Evolutionary conservation across 108 stramenopile species (phyloP).

Genomic region (Aurantiochytrium sp.): DNA sequence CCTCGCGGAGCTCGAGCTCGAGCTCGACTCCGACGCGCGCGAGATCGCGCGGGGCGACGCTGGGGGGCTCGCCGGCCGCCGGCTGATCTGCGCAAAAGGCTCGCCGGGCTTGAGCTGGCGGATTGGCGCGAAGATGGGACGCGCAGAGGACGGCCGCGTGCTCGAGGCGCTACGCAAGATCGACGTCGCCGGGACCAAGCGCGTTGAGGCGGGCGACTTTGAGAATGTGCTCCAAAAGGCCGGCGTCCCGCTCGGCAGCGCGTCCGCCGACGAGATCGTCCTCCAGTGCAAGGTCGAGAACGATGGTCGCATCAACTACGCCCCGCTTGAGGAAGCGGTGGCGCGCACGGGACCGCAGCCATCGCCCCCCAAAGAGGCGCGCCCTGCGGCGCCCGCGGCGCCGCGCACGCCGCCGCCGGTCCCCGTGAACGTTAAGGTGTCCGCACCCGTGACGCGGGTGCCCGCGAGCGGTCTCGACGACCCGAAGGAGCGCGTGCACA

Average conservation of each 20-base stretch:
- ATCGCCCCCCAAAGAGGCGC: background rate
- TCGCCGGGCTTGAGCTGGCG: too few species aligned
- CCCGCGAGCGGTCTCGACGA: too few species aligned
- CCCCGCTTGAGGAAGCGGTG: background rate
- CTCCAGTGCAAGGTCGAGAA: conserved; percentile 19
- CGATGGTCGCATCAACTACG: conserved; percentile 20
- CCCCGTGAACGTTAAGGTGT: background rate
- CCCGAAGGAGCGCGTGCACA: background rate
- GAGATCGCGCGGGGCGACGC: too few species aligned
- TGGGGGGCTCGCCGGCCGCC: too few species aligned
- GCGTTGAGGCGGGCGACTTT: background rate
- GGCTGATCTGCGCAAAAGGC: background rate
- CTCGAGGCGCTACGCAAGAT: background rate
- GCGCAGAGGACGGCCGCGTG: background rate
- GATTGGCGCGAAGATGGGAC: background rate
- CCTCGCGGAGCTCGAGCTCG: too few species aligned
- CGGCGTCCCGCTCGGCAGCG: background rate
- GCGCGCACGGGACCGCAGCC: background rate
- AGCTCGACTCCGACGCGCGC: too few species aligned
- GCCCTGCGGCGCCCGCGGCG: background rate
- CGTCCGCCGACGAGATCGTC: background rate
- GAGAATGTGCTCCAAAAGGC: background rate
- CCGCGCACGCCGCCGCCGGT: background rate
- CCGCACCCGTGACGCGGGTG: too few species aligned
- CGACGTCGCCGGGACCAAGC: background rate